A percentile compares a stretch with the other conserved stretches of the same genome.
phyloP scores from a whole-genome alignment of 2,329 filamentous ascomycete species.

The Cercospora berteroae region DNA sequence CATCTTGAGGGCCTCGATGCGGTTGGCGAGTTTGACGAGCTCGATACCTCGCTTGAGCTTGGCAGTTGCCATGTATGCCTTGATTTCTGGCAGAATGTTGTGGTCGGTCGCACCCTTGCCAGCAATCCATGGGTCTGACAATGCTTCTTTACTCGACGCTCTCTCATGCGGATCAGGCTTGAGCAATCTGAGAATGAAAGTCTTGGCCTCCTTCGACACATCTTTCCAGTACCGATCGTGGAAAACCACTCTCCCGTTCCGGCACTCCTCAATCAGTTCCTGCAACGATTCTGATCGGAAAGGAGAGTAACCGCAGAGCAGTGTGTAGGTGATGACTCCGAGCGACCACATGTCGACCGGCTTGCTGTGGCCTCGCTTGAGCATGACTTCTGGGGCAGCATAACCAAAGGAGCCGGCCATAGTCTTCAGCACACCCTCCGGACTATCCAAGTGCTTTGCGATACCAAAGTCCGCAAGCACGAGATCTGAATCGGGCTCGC shows the following conservation, averaged over 20 bases:
- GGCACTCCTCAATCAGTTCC: slow-evolving; percentile 94
- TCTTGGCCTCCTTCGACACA: slow-evolving; percentile 90
- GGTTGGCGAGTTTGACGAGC: slow-evolving; percentile 91
- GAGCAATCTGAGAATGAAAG: slow-evolving; percentile 82
- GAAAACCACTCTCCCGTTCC: slow-evolving; percentile 78
- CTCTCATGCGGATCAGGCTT: slow-evolving; percentile 75
- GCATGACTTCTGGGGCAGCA: slow-evolving; percentile 95
- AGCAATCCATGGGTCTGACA: slow-evolving; percentile 66
- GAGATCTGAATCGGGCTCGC: slow-evolving; percentile 72
- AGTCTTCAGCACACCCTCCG: slow-evolving; percentile 88
- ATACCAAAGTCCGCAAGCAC: slow-evolving; percentile 98
- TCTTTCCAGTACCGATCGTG: slow-evolving; percentile 99
- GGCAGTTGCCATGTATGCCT: slow-evolving; percentile 86
- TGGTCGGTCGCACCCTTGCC: slow-evolving; percentile 90
- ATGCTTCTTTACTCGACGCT: slow-evolving; percentile 58
- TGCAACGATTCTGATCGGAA: slow-evolving; percentile 93
- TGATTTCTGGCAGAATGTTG: slow-evolving; percentile 96
- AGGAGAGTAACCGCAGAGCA: slow-evolving; percentile 96
- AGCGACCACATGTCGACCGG: slow-evolving; percentile 99
- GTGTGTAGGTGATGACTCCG: slow-evolving; percentile 96
- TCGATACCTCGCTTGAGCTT: slow-evolving; percentile 92
- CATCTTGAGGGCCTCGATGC: slow-evolving; percentile 91
- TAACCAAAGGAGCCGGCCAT: slow-evolving; percentile 99
- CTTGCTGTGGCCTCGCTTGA: slow-evolving; percentile 95
- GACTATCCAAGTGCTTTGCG: slow-evolving; percentile 91